Base-by-base conservation (phyloP, 2,329 filamentous ascomycete species). In the Penicillium sp. region DNA sequence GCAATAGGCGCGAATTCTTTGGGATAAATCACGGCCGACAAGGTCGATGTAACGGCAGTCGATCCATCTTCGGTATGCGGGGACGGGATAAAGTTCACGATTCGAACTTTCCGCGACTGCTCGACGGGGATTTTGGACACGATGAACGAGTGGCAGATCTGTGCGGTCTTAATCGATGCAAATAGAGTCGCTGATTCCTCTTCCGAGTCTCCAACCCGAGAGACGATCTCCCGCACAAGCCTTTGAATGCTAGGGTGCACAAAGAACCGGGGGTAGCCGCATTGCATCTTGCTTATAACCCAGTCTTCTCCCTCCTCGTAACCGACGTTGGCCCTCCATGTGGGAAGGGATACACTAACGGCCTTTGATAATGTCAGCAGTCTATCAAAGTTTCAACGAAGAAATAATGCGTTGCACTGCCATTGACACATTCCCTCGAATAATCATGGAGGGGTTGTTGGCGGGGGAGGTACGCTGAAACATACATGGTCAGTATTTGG, bases 181-280 rank as follows among this genome's bases (percentile, higher is more conserved):
- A 97, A 94, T 1, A 97, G 76, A 77, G 95, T 88, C 28, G 88
- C 87, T 1, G 59, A 51, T 47, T 81, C 77, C 56, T 86, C 79
- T 10, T 77, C 77, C 1, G 77, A 66, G 23, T 72, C 59, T 29
- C 65, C 74, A 34, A 86, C 76, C 40, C 76, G 79, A 26, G 76
- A 73, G 16, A 85, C 70, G 39, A 97, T 81, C 42, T 85, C 81
- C 39, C 74, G 69, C 11, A 83, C 84, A 49, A 98, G 83, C 28
- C 80, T 80, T 54, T 83, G 76, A 55, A 97, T 95, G 56, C 78
- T 82, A 61, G 84, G 86, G 69, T 97, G 89, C 52, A 97, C 84
- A 69, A 95, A 96, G 74, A 97, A 98, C 44, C 90, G 81, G 50
- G 93, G 93, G 69, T 98, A 98, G 28, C 93, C 93, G 36, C 87